Evolutionary conservation across 306 rosid species (phyloP), one percentile per base, ranked within the genome.

Genomic region (Amphicarpaea edgeworthii): DNA sequence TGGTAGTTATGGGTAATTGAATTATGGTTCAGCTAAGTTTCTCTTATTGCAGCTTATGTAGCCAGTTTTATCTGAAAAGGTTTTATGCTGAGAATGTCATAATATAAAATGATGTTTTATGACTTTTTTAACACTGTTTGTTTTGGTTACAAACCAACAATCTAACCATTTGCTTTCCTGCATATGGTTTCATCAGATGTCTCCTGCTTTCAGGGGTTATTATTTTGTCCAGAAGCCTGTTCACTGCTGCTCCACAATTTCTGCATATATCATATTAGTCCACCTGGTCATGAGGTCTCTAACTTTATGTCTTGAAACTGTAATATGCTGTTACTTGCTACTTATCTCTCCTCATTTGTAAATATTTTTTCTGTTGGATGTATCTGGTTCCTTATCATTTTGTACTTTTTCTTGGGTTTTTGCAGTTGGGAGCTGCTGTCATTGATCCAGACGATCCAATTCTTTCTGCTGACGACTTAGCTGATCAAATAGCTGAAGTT

Each of bases 231-330:
- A 12, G 96, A 93, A 87, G 89, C 87, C 21, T 90, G 89, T 86
- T 93, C 98, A 42, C 70, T 93, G 82, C 85, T 93, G 75, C 98
- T 89, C 51, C 96, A 93, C 89, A 93, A 89, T 81, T 93, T 93
- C 80, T 93, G 98, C 95, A 87, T 93, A 80, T 93, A 93, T 77
- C 93, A 93, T 79, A 90, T 93, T 42, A 93, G 95, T 88, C 98
- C 98, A 54, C 98, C 97, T 4, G 98, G 98, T 12, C 98, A 90
- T 46, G 96, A 93, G 98, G 98, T 93, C 86, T 81, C 85, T 86
- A 75, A 72, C 62, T 85, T 38, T 55, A 75, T 68, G 61, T 74
- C 75, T 84, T 62, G 65, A 67, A 78, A 79, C 23, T 49, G 53
- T 68, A 11, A 45, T 57, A 53, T 37, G 23, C 14, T 59, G 17